Evolutionary conservation across 441 rosid genomes (phyloP).

Genomic region (Codiaeum variegatum): DNA sequence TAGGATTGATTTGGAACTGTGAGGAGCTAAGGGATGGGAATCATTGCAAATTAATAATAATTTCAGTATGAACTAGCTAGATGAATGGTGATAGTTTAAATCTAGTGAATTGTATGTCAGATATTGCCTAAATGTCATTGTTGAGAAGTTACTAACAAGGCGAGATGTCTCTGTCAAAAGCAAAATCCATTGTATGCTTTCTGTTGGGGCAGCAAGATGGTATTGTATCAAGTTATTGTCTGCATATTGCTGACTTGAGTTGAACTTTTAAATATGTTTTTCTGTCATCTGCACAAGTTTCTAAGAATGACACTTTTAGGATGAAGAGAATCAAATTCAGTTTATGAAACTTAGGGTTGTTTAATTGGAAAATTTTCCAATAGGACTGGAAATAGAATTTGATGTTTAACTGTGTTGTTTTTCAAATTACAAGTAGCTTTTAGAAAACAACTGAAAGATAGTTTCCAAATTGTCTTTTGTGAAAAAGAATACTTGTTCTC

Average conservation of each 20-base stretch:
- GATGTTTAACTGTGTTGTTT: too few species aligned
- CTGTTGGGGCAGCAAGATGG: not conserved
- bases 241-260: not conserved
- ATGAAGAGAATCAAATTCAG: not conserved
- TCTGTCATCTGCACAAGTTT: not conserved
- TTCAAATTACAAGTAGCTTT: not conserved
- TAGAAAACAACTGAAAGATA: too few species aligned
- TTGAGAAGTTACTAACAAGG: not conserved
- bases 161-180: not conserved
- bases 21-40: slow-evolving; percentile 1
- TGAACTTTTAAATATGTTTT: not conserved
- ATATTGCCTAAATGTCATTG: not conserved
- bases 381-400: too few species aligned
- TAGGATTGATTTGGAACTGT: not conserved
- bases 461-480: too few species aligned
- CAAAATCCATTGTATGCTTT: not conserved
- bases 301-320: not conserved
- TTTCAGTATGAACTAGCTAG: not conserved
- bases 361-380: too few species aligned
- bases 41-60: not conserved
- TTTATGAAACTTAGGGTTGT: not conserved
- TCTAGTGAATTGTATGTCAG: too few species aligned
- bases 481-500: too few species aligned
- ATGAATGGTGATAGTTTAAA: not conserved
- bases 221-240: not conserved